Percentiles rank a stretch among this genome's conserved stretches.
These are phyloP conservation scores for Erodium chrysanthum DNA, from an alignment of 441 rosid species.

Conservation along the genomic window DNA sequence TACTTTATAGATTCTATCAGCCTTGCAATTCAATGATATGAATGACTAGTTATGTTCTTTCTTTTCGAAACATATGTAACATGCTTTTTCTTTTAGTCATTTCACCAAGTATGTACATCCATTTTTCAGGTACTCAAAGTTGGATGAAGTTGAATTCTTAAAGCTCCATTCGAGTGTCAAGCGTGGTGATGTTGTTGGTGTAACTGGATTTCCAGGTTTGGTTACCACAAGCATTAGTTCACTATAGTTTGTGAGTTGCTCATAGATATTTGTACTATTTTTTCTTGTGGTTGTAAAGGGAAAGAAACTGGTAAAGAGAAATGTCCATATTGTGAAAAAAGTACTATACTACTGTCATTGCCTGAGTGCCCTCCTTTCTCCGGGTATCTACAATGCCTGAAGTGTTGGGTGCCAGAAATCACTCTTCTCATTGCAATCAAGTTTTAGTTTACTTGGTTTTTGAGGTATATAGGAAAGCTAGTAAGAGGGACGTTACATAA, in stretches of 20 bases:
- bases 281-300: too few species aligned
- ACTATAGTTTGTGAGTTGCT: background rate
- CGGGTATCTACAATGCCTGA: background rate
- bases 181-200: slow-evolving; percentile 84
- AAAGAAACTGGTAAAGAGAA: too few species aligned
- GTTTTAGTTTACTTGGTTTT: too few species aligned
- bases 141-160: slow-evolving; percentile 45
- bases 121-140: background rate
- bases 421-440: background rate
- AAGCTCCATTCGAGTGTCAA: slow-evolving; percentile 53
- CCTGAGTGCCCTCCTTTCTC: background rate
- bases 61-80: background rate
- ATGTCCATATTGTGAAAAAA: too few species aligned
- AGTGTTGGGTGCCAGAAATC: background rate
- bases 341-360: background rate
- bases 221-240: slow-evolving; percentile 3
- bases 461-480: background rate
- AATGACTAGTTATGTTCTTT: background rate
- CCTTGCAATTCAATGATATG: background rate
- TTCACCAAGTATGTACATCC: background rate
- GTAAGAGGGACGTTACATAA: background rate
- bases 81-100: background rate
- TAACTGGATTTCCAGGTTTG: slow-evolving; percentile 81
- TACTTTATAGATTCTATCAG: background rate
- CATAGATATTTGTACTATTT: background rate